A percentile compares a stretch with the other conserved stretches of the same genome.
phyloP scores from a whole-genome alignment of 805 yeast genomes.

The Candida coquimbonensis region DNA sequence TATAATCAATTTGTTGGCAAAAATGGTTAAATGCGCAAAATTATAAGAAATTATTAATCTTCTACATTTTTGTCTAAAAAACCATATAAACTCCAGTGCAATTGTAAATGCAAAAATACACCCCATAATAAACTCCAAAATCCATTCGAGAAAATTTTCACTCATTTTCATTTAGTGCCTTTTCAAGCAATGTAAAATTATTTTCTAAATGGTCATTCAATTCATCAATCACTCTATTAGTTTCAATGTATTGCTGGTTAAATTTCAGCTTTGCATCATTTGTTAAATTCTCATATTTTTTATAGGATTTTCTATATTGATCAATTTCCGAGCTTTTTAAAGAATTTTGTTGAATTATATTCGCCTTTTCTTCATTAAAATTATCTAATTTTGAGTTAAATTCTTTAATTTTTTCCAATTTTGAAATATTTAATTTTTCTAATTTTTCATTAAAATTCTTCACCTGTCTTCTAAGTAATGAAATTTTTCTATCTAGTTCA shows the following conservation, averaged over 20 bases:
- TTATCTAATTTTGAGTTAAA: slow-evolving; percentile 29
- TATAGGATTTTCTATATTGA: slow-evolving; percentile 29
- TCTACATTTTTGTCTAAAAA: no score
- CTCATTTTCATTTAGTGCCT: no score
- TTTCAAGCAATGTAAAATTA: no score
- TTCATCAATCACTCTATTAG: slow-evolving; percentile 24
- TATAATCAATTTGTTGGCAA: no score
- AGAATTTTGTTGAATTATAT: slow-evolving; percentile 31
- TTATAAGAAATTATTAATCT: no score
- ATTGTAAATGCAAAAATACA: no score
- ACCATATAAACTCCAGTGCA: no score
- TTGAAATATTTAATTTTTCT: slow-evolving; percentile 29
- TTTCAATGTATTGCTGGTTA: slow-evolving; percentile 33
- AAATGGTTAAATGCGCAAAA: no score
- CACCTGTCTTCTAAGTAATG: slow-evolving; percentile 33
- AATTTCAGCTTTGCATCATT: slow-evolving; percentile 26
- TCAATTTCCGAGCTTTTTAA: slow-evolving; percentile 31
- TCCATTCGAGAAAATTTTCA: no score
- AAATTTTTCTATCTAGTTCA: slow-evolving; percentile 31
- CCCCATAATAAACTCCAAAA: no score
- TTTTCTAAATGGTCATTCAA: slow-evolving; percentile 18
- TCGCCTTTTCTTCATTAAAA: slow-evolving; percentile 30
- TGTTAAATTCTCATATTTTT: slow-evolving; percentile 31
- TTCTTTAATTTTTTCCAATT: slow-evolving; percentile 28
- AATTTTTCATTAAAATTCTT: slow-evolving; percentile 35